Base-by-base conservation (phyloP, 2,329 filamentous ascomycete genomes). In the Hypoxylon rubiginosum region DNA sequence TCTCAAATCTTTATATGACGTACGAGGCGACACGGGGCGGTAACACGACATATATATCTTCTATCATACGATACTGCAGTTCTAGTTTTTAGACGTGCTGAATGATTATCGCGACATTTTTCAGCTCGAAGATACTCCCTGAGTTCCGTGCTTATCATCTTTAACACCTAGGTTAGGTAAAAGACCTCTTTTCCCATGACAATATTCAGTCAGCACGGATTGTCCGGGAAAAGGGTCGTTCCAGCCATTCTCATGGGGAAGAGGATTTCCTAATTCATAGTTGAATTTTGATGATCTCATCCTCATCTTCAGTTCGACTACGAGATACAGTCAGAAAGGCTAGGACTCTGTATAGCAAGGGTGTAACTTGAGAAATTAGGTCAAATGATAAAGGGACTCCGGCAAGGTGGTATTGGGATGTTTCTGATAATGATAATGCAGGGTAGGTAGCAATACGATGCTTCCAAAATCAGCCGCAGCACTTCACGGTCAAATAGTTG, bases 1-100 rank as follows among this genome's bases (percentile, higher is more conserved):
- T 50, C 51, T 55, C 63, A 58, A 30, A 50, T 49, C 24, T 41
- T 13, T 36, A 21, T 32, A 60, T 55, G 52, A 57, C 52, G 28
- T 56, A 52, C 15, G 10, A 2, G n/a, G 45, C 21, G 6, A 11
- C 19, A 4, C 4, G 10, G 11, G 24, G 30, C 28, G 19, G n/a
- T 39, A 17, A 64, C 57, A 67, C 61, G 57, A 52, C 52, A 39
- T 52, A 49, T 50, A 49, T 24, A n/a, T n/a, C n/a, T n/a, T n/a
- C n/a, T n/a, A n/a, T n/a, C 21, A 34, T 24, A 55, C 62, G 6
- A 1, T 41, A 10, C 26, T 57, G 4, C 34, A 17, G 8, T 19
- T 21, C 28, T 2, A 17, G 39, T 28, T 45, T 39, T 21, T 55
- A 8, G n/a, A 17, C n/a, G n/a, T n/a, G 4, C 32, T 39, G 10